Evolutionary conservation across 768 basidiomycete species (phyloP), one percentile per base, ranked within the genome.

Genomic region (Hortiboletus campestris): DNA sequence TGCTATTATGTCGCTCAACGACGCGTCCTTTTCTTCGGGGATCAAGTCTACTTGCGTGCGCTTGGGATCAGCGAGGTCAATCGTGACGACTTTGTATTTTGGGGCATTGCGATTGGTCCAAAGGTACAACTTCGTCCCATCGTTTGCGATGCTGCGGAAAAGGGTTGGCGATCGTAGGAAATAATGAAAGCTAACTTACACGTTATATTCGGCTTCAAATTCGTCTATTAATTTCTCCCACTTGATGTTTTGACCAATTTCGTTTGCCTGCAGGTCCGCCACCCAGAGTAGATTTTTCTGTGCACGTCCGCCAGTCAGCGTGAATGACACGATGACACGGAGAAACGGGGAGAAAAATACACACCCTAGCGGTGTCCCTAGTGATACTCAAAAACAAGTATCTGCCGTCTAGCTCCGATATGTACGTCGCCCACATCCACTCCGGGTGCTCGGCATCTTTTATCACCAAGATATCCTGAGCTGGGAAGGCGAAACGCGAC

Each of bases 251-350:
- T 75, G 76, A 10, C 82, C 83, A 25, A 90, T 85, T 52, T 79
- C 75, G 51, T 82, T 78, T 45, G 81, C 74, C 44, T 80, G 65
- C 9, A 90, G 75, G 60, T 90, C 84, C 8, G 86, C 80, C 44
- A 91, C 76, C 89, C 89, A 91, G 2, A 90, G 67, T 11, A 84
- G 67, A 64, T 89, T 86, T 83, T 84, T 85, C 88, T 90, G 58
- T n/a, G 29, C 28, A 40, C 41, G 19, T n/a, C 11, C n/a, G 36
- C 17, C 16, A 40, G 48, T 41, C 36, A 19, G 16, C 44, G 20
- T 49, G 44, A 28, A 46, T 39, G 22, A 28, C 17, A 42, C 34
- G 34, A 49, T 28, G 38, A 38, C 9, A 32, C 25, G 8, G 43
- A 32, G 14, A 35, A 40, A 42, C 46, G 55, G 39, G 45, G 36